A percentile compares a stretch with the other conserved stretches of the same genome.
These are phyloP conservation scores for Ustilago lituana DNA, from an alignment of 1,284 basidiomycete species.

Conservation along the genomic window DNA sequence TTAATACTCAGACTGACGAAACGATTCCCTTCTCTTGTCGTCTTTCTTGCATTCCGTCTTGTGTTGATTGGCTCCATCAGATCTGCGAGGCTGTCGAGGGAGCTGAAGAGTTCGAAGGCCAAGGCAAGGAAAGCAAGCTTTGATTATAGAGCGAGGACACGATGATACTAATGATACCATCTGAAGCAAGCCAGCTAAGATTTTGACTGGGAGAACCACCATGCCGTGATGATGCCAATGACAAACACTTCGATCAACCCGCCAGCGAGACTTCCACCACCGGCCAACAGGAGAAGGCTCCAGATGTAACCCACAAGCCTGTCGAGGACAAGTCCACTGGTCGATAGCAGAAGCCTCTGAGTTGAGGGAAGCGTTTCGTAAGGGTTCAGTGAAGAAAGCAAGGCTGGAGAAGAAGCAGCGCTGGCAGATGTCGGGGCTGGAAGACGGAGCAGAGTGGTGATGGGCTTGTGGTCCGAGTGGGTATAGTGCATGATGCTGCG, in stretches of 20 bases:
- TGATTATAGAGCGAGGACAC: slow-evolving; percentile 6
- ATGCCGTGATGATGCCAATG: slow-evolving; percentile 46
- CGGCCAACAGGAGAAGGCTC: slow-evolving; percentile 77
- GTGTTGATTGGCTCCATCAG: slow-evolving; percentile 12
- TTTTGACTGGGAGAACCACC: slow-evolving; percentile 49
- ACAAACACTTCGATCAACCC: slow-evolving; percentile 52
- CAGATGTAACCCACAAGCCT: slow-evolving; percentile 78
- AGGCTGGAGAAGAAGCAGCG: slow-evolving; percentile 69
- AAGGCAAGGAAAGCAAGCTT: slow-evolving; percentile 42
- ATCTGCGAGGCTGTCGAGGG: slow-evolving; percentile 57
- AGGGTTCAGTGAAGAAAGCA: slow-evolving; percentile 70
- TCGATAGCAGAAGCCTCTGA: slow-evolving; percentile 55
- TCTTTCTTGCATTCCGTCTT: background rate
- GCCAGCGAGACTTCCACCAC: slow-evolving; percentile 74
- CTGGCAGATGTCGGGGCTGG: slow-evolving; percentile 24
- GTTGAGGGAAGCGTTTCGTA: slow-evolving; percentile 20
- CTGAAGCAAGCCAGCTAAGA: background rate
- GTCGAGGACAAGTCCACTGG: slow-evolving; percentile 74
- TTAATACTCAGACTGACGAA: too few species aligned
- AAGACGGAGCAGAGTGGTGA: slow-evolving; percentile 63
- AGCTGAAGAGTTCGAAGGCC: slow-evolving; percentile 46
- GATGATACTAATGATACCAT: background rate
- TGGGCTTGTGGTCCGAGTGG: slow-evolving; percentile 67
- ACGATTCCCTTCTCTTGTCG: too few species aligned
- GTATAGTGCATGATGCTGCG: slow-evolving; percentile 64